Evolutionary conservation across 2,329 filamentous ascomycete species (phyloP).

Genomic region (Pseudogymnoascus sp.): DNA sequence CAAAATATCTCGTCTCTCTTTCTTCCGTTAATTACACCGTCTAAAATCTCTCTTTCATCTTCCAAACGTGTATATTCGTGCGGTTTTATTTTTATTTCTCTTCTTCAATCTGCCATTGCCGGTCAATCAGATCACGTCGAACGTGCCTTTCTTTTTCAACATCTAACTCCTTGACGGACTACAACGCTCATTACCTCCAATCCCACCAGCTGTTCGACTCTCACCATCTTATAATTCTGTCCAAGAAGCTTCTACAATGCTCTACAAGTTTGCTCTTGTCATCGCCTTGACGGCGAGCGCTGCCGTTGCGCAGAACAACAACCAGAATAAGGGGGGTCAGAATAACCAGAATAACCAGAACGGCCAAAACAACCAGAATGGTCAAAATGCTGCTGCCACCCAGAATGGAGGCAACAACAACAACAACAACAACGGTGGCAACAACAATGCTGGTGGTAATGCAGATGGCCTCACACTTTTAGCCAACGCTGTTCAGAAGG

Average conservation of each 20-base stretch:
- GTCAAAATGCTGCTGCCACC: not conserved
- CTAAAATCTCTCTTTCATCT: slow-evolving; percentile 22
- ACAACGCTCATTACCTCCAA: slow-evolving; percentile 23
- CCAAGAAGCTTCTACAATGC: not conserved
- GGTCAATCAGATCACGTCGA: slow-evolving; percentile 31
- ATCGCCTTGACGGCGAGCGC: not conserved
- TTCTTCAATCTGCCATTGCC: slow-evolving; percentile 23
- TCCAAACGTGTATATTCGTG: slow-evolving; percentile 15
- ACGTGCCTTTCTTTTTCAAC: slow-evolving; percentile 27
- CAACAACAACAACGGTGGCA: slow-evolving; percentile 10
- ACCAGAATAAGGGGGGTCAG: not conserved
- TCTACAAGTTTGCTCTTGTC: not conserved
- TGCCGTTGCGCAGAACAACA: slow-evolving; percentile 3
- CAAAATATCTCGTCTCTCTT: slow-evolving; percentile 16
- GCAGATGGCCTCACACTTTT: slow-evolving; percentile 16
- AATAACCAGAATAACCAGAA: not conserved
- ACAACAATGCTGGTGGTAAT: not conserved
- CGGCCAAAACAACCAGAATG: not conserved
- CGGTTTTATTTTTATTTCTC: slow-evolving; percentile 13
- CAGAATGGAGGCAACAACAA: not conserved
- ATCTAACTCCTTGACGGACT: slow-evolving; percentile 27
- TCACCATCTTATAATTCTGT: not conserved
- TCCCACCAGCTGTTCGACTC: not conserved
- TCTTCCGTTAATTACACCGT: slow-evolving; percentile 19
- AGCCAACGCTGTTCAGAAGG: slow-evolving; percentile 23